Percentiles rank a stretch among this genome's conserved stretches.
Conservation (phyloP, 306 rosid species). For the Cyclanthera cordifolia region DNA sequence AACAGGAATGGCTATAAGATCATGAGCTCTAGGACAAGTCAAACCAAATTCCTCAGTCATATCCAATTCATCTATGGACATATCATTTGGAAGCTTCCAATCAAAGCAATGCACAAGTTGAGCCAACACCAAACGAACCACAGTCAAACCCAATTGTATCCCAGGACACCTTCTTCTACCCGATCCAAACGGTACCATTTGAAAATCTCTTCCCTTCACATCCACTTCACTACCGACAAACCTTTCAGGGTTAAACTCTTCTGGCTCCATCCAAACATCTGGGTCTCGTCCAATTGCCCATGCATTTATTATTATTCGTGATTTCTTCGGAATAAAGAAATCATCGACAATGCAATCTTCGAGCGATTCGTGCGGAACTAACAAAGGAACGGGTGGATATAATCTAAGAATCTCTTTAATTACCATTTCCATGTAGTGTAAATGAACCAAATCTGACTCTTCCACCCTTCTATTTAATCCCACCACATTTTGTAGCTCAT, state of each 20-base stretch:
- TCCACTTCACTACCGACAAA: neutral
- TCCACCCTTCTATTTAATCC: neutral
- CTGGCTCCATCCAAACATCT: neutral
- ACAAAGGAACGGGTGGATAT: constrained; percentile 25
- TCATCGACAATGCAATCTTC: constrained; percentile 35
- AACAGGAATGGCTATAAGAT: neutral
- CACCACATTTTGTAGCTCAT: neutral
- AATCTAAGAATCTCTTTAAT: neutral
- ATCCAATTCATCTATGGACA: neutral
- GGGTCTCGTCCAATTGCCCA: constrained; percentile 1
- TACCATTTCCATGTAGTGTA: constrained; percentile 6
- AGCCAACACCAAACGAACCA: constrained; percentile 15
- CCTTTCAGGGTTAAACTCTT: neutral
- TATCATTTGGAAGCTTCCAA: constrained; percentile 20
- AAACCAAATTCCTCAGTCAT: neutral
- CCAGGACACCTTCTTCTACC: constrained; percentile 21
- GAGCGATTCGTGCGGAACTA: constrained; percentile 8
- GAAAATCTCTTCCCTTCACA: neutral
- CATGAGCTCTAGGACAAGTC: constrained; percentile 5
- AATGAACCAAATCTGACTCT: constrained; percentile 29
- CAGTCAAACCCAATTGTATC: constrained; percentile 8
- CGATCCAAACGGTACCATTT: constrained; percentile 22
- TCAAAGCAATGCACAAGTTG: constrained; percentile 29
- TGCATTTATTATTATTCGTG: neutral
- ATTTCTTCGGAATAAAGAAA: constrained; percentile 27